These are phyloP conservation scores for Blastocladiella emersonii DNA, from an alignment of 371 early-diverging fungal genomes.

Conservation along the genomic window DNA sequence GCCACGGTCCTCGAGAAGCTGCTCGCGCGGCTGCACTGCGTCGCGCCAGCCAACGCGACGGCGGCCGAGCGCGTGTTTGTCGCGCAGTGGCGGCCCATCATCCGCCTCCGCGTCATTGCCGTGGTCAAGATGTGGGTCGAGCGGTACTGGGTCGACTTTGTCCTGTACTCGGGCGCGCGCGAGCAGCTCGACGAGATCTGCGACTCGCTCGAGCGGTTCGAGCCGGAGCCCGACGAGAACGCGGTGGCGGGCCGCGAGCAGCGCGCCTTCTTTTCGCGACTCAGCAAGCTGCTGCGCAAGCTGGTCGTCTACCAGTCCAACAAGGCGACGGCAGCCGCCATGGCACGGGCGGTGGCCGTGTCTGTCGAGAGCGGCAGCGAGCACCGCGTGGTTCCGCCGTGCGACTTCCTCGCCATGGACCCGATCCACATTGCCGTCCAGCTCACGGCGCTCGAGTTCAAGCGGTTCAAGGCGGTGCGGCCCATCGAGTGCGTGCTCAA, in stretches of 20 bases:
- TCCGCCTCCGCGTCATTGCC: not conserved
- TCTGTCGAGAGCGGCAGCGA: not conserved
- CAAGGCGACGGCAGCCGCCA: too few species aligned
- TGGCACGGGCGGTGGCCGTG: not conserved
- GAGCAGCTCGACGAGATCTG: not conserved
- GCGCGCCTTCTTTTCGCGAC: not conserved
- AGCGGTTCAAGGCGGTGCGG: conserved; percentile 4
- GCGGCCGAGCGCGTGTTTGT: not conserved
- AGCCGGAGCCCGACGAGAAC: not conserved
- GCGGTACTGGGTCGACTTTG: conserved; percentile 6
- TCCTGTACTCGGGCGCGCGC: not conserved
- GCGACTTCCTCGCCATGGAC: conserved; percentile 8
- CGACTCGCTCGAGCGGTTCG: not conserved
- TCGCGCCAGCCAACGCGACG: not conserved
- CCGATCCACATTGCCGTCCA: conserved; percentile 2
- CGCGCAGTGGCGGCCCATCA: conserved; percentile 3
- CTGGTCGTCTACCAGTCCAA: not conserved
- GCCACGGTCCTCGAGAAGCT: conserved; percentile 5
- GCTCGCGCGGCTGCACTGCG: not conserved
- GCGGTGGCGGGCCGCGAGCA: not conserved
- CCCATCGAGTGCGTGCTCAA: conserved; percentile 8
- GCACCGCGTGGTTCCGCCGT: not conserved
- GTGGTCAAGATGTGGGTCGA: conserved; percentile 8
- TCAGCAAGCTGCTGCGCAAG: not conserved
- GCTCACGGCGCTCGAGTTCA: conserved; percentile 2